Evolutionary conservation across 805 yeast species (phyloP), one percentile per base, ranked within the genome.

Genomic region (Barnettozyma botsteinii): DNA sequence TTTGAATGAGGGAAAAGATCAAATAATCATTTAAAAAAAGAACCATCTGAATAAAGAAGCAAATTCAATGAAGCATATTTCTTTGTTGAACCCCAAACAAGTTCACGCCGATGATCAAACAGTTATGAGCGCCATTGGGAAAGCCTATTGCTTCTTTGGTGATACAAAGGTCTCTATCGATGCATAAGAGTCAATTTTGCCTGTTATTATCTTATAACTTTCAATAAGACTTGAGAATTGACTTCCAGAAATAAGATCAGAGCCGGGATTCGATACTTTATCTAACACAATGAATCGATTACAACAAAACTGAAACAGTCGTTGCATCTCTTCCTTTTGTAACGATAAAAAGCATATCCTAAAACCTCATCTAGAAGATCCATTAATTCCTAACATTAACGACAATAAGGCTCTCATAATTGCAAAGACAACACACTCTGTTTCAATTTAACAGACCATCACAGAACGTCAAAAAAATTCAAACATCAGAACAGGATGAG

Each of bases 1-100:
- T 42, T 43, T 42, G 14, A 30, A n/a, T 20, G 35, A 23, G 31
- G 38, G 42, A 41, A 41, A 35, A 46, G 47, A 45, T 31, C 41
- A 39, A 49, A 50, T 30, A 45, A 47, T 26, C 42, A 41, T 30
- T 34, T 30, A 45, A 50, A 46, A 49, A 42, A 50, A 50, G 43
- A 40, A 43, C 19, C 25, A 20, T 23, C 31, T 22, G 8, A 7
- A 7, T n/a, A 20, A 9, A 14, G 34, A 26, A 15, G 30, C 24
- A 22, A 22, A 22, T 7, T 7, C 24, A 27, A 27, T 5, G 30
- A 27, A 33, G 18, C 31, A n/a, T 22, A 3, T 38, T 22, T 21
- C 23, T 19, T 11, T 19, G 15, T 13, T 19, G 17, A 18, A 21
- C 33, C 20, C 19, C 20, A 6, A 14, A 10, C 18, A 15, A 28